These are phyloP conservation scores for Pestalotiopsis sp. DNA, from an alignment of 2,329 filamentous ascomycete genomes.

Conservation along the genomic window DNA sequence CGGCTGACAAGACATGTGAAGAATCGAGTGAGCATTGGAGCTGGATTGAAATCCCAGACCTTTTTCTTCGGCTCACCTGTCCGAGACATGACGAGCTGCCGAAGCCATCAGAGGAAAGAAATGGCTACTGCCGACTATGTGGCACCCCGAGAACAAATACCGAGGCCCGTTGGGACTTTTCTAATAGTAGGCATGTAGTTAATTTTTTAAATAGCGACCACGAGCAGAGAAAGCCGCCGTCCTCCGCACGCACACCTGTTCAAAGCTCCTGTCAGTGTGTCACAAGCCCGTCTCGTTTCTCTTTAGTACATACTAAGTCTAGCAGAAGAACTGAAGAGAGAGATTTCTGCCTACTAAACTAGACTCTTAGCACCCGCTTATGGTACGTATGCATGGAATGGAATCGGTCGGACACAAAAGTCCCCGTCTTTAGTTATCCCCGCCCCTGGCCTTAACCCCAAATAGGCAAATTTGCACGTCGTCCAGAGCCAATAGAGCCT, in stretches of 20 bases:
- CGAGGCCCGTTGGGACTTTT: not conserved
- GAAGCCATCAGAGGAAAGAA: not conserved
- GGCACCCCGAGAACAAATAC: not conserved
- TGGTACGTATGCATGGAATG: not conserved
- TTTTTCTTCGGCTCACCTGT: not conserved
- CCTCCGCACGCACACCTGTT: not conserved
- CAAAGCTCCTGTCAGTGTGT: not conserved
- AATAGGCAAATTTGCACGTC: not conserved
- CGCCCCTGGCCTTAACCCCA: not conserved
- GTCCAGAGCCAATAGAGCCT: not conserved
- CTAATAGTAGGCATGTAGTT: not conserved
- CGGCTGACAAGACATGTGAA: not conserved
- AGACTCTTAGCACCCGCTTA: too few relatives aligned
- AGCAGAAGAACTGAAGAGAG: not conserved
- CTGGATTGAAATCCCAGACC: not conserved
- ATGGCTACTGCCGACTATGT: not conserved
- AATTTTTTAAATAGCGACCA: not conserved
- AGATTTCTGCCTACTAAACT: not conserved
- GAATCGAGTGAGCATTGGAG: not conserved
- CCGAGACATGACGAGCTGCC: not conserved
- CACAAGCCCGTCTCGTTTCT: not conserved
- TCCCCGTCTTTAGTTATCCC: not conserved
- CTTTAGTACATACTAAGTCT: not conserved
- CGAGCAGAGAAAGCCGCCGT: not conserved
- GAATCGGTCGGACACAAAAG: not conserved